A percentile compares a stretch with the other conserved stretches of the same genome.
Conservation (phyloP, 2,329 filamentous ascomycete species). For the Colletotrichum paranaense region DNA sequence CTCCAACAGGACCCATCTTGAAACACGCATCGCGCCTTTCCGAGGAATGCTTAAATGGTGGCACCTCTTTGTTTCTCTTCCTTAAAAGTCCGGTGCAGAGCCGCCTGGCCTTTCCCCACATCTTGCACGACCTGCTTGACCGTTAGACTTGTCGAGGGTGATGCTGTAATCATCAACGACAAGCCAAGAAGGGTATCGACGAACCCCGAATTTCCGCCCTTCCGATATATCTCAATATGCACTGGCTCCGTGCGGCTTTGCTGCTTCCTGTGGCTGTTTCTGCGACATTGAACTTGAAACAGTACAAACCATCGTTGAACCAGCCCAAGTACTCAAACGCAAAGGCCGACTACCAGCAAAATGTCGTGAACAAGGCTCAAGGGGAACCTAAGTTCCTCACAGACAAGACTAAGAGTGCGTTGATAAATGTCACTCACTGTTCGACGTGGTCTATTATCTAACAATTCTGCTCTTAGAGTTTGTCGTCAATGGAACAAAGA, state of each 20-base stretch:
- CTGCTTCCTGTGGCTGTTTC: conserved; percentile 17
- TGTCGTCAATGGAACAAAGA: conserved; percentile 69
- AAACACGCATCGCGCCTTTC: conserved; percentile 32
- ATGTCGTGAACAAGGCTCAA: not conserved
- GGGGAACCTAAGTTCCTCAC: conserved; percentile 42
- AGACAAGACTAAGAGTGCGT: conserved; percentile 24
- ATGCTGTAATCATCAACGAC: not conserved
- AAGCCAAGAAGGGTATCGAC: conserved; percentile 9
- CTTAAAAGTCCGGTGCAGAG: conserved; percentile 4
- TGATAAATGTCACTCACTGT: fast-evolving
- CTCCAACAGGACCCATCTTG: conserved; percentile 19
- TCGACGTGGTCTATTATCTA: not conserved
- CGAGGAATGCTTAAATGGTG: conserved; percentile 20
- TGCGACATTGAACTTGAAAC: conserved; percentile 32
- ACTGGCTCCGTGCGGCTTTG: conserved; percentile 4
- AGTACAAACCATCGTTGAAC: conserved; percentile 16
- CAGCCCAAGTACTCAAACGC: not conserved
- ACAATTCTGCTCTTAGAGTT: conserved; percentile 57
- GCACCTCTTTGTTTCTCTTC: not conserved
- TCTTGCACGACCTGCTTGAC: not conserved
- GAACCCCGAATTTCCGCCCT: not conserved
- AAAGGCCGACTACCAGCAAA: not conserved
- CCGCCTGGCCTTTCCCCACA: not conserved
- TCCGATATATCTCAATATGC: conserved; percentile 6
- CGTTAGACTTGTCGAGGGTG: not conserved